Evolutionary conservation across 768 basidiomycete genomes (phyloP).

Genomic region (Tricholomella constricta): DNA sequence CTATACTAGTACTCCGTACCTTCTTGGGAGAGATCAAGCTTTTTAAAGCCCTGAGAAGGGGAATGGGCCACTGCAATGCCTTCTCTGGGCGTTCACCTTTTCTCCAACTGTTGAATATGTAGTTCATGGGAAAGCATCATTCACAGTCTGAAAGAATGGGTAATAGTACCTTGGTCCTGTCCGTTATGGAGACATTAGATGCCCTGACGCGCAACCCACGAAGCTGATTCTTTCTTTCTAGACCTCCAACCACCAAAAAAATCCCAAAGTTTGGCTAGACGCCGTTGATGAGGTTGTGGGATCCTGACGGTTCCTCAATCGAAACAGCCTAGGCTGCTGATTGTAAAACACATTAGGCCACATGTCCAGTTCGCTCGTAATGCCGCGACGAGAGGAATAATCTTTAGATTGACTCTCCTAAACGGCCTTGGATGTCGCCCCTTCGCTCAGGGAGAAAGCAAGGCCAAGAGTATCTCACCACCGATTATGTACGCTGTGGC

Average conservation of each 20-base stretch:
- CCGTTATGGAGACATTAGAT: not conserved
- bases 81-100: too few species aligned
- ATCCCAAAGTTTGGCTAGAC: slow-evolving; percentile 6
- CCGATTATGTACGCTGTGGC: not conserved
- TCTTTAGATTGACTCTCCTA: not conserved
- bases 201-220: not conserved
- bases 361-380: not conserved
- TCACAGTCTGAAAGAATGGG: not conserved
- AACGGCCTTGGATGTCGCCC: not conserved
- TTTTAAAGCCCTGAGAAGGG: not conserved
- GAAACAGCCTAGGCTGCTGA: not conserved
- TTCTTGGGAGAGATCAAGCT: not conserved
- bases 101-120: too few species aligned
- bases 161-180: not conserved
- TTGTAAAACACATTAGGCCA: not conserved
- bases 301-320: not conserved
- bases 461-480: slow-evolving; percentile 3
- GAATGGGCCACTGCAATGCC: too few species aligned
- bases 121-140: not conserved
- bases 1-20: not conserved
- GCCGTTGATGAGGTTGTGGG: slow-evolving; percentile 6
- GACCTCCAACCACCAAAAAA: not conserved
- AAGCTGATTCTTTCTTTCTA: not conserved
- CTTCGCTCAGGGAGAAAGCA: not conserved
- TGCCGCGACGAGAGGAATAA: not conserved